Evolutionary conservation across 2,329 filamentous ascomycete genomes (phyloP), one percentile per base, ranked within the genome.

Genomic region (Penicillium sp.): DNA sequence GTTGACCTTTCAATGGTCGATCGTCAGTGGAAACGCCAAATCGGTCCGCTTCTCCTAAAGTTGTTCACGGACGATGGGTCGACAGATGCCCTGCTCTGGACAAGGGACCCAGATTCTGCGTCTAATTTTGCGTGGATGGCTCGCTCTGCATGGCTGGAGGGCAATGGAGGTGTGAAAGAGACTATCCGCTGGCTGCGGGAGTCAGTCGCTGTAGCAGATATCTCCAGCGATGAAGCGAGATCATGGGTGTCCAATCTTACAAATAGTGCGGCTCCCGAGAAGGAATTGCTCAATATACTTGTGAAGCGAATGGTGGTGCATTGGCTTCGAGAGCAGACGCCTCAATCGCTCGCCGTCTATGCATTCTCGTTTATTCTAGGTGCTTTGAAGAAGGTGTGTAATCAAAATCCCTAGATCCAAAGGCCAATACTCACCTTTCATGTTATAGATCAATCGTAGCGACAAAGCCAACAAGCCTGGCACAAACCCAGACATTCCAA

Each of bases 1-100:
- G 68, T 70, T 35, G 70, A 72, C 38, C 60, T 72, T 19, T 67
- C 69, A 6, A 54, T 70, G 11, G 70, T 67, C 5, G 66, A 63
- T 5, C 65, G 67, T 9, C 58, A 61, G n/a, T 67, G 63, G 47
- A 71, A 72, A 58, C 60, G 57, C 19, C 51, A 63, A 8, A 64
- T 70, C 47, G 70, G 70, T 3, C 61, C 66, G 45, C 65, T 60
- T 7, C 63, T 72, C 6, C 52, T 66, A 15, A 69, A 67, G 38
- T 41, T 71, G 9, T 71, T 72, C 44, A 63, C 58, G 1, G 67
- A 71, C 3, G 62, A 66, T 17, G 38, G 55, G 11, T 66, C 61
- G 15, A 65, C 65, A 21, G 65, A 68, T 54, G 48, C 59, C 13
- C 46, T 66, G 1, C 61, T 68, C 46, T 70, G 68, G 67, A 64